A percentile compares a stretch with the other conserved stretches of the same genome.
phyloP scores from a whole-genome alignment of 345 rosid species.

The thale cress (Arabidopsis thaliana) region DNA sequence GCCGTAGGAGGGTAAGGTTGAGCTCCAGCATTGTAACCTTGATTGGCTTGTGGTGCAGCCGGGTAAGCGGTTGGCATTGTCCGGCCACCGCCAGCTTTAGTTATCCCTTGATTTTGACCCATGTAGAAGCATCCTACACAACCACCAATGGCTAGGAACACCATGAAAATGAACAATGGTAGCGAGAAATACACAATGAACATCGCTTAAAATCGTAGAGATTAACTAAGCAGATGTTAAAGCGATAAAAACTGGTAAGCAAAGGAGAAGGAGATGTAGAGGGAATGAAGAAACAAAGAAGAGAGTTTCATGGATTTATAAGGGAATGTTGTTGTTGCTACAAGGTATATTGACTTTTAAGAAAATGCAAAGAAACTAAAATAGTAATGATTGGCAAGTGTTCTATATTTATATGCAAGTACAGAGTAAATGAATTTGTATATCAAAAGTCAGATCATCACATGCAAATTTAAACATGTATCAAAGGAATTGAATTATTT shows the following conservation, averaged over 20 bases:
- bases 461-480: not conserved
- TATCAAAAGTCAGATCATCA: constrained; percentile 32
- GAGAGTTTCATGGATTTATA: constrained; percentile 7
- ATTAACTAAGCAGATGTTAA: not conserved
- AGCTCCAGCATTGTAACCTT: constrained; percentile 29
- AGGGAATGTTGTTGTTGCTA: not conserved
- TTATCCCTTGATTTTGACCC: constrained; percentile 32
- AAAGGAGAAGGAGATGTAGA: not conserved
- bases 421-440: constrained; percentile 10
- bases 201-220: constrained; percentile 20
- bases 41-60: constrained; percentile 28
- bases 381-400: constrained; percentile 12
- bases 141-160: constrained; percentile 31
- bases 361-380: not conserved
- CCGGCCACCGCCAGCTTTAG: not conserved
- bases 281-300: constrained; percentile 5
- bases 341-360: constrained; percentile 12
- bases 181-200: constrained; percentile 17
- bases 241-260: not conserved
- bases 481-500: not conserved
- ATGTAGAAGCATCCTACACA: constrained; percentile 43
- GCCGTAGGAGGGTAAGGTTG: no score
- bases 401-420: constrained; percentile 8
- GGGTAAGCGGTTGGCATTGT: constrained; percentile 37
- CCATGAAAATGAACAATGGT: constrained; percentile 38